Conservation (phyloP, 2,329 filamentous ascomycete genomes). For the Apiospora phragmitis region DNA sequence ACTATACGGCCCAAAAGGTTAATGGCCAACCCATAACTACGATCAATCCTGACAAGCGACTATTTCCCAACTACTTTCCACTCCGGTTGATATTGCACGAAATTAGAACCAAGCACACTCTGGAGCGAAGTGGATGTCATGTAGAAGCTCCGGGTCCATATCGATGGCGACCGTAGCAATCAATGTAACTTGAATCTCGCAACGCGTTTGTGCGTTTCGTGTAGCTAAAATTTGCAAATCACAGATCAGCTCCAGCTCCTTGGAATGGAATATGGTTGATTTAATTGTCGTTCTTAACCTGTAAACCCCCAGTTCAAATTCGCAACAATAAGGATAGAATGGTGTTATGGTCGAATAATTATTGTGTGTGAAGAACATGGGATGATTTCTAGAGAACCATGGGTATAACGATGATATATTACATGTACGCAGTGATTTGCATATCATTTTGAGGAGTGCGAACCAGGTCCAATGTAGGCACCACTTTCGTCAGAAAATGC, state of each 20-base stretch:
- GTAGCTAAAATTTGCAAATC: neutral
- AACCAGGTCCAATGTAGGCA: neutral
- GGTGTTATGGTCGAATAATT: no score
- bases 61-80: neutral
- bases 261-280: no score
- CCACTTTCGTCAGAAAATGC: neutral
- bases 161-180: neutral
- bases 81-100: neutral
- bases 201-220: neutral
- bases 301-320: no score
- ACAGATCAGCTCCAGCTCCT: no score
- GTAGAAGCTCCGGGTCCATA: neutral
- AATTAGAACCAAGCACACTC: constrained; percentile 1
- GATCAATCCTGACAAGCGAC: neutral
- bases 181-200: neutral
- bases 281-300: no score
- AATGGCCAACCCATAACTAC: neutral
- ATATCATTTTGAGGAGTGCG: no score
- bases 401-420: no score
- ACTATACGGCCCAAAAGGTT: neutral
- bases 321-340: no score
- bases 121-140: neutral
- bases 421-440: no score
- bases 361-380: no score
- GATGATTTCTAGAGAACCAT: no score